These are phyloP conservation scores for Allomyces macrogynus DNA, from an alignment of 192 early-diverging fungal species.

Conservation along the genomic window DNA sequence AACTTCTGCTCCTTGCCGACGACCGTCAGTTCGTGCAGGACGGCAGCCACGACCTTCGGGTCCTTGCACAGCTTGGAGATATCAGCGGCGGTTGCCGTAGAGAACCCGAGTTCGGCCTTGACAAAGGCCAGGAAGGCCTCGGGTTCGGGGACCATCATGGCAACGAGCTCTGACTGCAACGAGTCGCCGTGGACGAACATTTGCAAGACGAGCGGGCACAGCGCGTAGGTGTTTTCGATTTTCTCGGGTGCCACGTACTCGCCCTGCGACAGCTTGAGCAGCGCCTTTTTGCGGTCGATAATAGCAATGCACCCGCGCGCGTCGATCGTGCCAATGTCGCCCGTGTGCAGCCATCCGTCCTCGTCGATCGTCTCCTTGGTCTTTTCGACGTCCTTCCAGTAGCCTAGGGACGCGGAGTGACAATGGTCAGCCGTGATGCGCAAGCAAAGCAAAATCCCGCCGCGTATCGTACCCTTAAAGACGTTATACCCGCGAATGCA, in stretches of 20 bases:
- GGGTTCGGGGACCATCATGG: slow-evolving; percentile 52
- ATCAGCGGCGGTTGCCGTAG: slow-evolving; percentile 11
- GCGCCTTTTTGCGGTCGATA: slow-evolving; percentile 55
- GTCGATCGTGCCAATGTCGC: slow-evolving; percentile 56
- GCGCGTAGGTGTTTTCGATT: slow-evolving; percentile 57
- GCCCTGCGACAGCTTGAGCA: slow-evolving; percentile 64
- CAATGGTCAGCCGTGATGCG: too few relatives aligned
- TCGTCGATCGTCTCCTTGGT: slow-evolving; percentile 47
- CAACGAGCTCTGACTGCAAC: slow-evolving; percentile 47
- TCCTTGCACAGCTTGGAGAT: slow-evolving; percentile 33
- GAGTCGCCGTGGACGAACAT: slow-evolving; percentile 63
- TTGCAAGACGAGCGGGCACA: slow-evolving; percentile 51
- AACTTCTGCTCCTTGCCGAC: slow-evolving; percentile 35
- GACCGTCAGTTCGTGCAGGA: slow-evolving; percentile 26
- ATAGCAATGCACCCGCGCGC: slow-evolving; percentile 29
- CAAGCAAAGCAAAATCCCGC: slow-evolving; percentile 42
- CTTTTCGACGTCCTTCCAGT: slow-evolving; percentile 55
- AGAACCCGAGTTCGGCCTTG: slow-evolving; percentile 18
- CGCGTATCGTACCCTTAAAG: slow-evolving; percentile 48
- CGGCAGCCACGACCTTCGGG: slow-evolving; percentile 18
- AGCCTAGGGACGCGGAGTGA: slow-evolving; percentile 17
- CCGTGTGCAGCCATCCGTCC: slow-evolving; percentile 64
- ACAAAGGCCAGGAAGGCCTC: slow-evolving; percentile 21
- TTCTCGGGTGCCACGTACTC: slow-evolving; percentile 71
- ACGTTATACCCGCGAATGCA: slow-evolving; percentile 55